Evolutionary conservation across 202 grass and related monocot genomes (phyloP).

Genomic region (Elaeis oleifera): DNA sequence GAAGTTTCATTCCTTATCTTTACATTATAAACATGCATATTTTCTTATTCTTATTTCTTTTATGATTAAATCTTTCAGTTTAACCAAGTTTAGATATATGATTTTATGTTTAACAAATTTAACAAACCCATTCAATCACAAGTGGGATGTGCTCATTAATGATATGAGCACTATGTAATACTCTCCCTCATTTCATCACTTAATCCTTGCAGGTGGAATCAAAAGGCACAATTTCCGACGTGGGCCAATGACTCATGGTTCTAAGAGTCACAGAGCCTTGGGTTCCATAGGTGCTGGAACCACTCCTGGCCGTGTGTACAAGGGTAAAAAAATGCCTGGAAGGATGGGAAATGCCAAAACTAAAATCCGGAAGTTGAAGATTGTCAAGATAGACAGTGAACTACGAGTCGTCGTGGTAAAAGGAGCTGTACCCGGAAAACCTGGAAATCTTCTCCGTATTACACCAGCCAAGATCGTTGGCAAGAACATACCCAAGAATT

Average conservation of each 20-base stretch:
- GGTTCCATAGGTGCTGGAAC: conserved; percentile 94
- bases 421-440: conserved; percentile 81
- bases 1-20: too few species aligned
- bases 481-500: conserved; percentile 94
- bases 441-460: conserved; percentile 79
- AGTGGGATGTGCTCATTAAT: too few species aligned
- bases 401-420: conserved; percentile 72
- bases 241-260: conserved; percentile 84
- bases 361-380: conserved; percentile 82
- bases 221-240: conserved; percentile 89
- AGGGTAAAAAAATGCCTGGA: conserved; percentile 83
- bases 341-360: conserved; percentile 76
- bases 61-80: too few species aligned
- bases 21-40: too few species aligned
- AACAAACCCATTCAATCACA: too few species aligned
- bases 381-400: conserved; percentile 77
- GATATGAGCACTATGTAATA: too few species aligned
- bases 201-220: conserved; percentile 57
- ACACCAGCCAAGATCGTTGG: conserved; percentile 88
- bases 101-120: too few species aligned
- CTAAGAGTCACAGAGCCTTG: conserved; percentile 87
- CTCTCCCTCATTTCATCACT: not conserved
- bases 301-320: conserved; percentile 69
- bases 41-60: too few species aligned
- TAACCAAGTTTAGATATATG: too few species aligned